Conservation (phyloP, 163 green algal genomes). For the Prototheca stagnorum region DNA sequence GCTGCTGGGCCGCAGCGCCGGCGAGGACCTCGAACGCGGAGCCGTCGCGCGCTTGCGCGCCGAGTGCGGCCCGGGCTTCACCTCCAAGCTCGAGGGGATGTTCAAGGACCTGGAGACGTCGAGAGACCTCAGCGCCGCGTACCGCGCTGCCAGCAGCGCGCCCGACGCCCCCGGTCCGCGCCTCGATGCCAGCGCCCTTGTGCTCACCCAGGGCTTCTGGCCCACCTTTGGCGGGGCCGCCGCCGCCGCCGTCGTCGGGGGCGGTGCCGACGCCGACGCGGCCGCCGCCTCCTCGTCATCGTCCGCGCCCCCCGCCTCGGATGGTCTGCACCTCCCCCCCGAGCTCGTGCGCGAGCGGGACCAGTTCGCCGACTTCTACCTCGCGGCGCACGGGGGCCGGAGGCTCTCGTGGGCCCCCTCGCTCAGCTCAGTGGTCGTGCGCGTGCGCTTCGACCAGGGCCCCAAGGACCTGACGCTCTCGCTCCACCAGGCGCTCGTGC, state of each 20-base stretch:
- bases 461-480: conserved; percentile 85
- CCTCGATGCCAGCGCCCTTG: conserved; percentile 60
- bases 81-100: conserved; percentile 94
- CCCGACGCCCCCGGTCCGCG: not conserved
- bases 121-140: conserved; percentile 67
- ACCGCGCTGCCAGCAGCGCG: conserved; percentile 15
- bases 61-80: conserved; percentile 92
- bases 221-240: too few species aligned
- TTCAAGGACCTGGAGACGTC: conserved; percentile 84
- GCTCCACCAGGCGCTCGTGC: conserved; percentile 68
- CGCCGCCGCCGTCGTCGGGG: too few species aligned
- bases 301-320: too few species aligned
- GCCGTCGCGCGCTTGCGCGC: conserved; percentile 88
- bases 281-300: too few species aligned
- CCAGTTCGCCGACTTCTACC: conserved; percentile 75
- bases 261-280: too few species aligned
- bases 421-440: conserved; percentile 63
- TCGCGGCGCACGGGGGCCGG: conserved; percentile 76
- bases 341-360: conserved; percentile 40
- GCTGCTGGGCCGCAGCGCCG: conserved; percentile 68
- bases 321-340: conserved; percentile 65
- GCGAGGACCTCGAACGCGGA: conserved; percentile 79
- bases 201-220: conserved; percentile 93
- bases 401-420: conserved; percentile 77
- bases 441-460: conserved; percentile 59